Base-by-base conservation (phyloP, 202 grass and related monocot genomes). In the Carex sylvatica region DNA sequence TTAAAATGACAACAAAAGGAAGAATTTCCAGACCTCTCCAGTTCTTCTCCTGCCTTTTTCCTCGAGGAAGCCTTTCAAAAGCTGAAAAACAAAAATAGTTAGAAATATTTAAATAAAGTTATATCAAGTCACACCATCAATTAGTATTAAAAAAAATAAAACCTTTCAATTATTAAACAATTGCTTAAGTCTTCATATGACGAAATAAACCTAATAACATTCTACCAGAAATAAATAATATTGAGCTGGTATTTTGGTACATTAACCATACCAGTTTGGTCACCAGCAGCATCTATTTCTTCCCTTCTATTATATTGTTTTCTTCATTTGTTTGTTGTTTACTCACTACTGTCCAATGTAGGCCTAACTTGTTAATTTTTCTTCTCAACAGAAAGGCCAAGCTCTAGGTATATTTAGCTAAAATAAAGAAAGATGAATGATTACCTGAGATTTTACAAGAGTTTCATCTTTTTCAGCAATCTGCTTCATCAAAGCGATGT, bases 391-490 rank as follows among this genome's bases (percentile, higher is more conserved):
- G 35, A 76, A 28, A 18, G 47, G 13, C 40, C 26, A 31, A 55
- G 13, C 6, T 75, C 49, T 31, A 26, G 14, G 55, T 54, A 76
- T 31, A 54, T 33, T 49, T 49, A 49, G 46, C 46, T 49, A 49
- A 49, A 49, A 10, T 28, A 55, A 77, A 61, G 1, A 23, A 67
- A 68, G 2, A 75, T 75, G 51, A 53, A 46, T 59, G 35, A 64
- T 54, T 74, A 98, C 95, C 89, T 90, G 31, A 81, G 89, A 98
- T 84, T 91, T 93, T 79, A 80, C 67, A n/a, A 98, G 84, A 46
- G 54, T 71, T 2, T 68, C 14, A 87, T 95, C 89, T 65, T 78
- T 93, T 71, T 91, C 87, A 10, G 54, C 81, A 19, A 91, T 93
- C 33, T 86, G 65, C 84, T 87, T 89, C 56, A 98, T 87, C 52